Base-by-base conservation (phyloP, 768 basidiomycete genomes). In the Trametes meyenii region DNA sequence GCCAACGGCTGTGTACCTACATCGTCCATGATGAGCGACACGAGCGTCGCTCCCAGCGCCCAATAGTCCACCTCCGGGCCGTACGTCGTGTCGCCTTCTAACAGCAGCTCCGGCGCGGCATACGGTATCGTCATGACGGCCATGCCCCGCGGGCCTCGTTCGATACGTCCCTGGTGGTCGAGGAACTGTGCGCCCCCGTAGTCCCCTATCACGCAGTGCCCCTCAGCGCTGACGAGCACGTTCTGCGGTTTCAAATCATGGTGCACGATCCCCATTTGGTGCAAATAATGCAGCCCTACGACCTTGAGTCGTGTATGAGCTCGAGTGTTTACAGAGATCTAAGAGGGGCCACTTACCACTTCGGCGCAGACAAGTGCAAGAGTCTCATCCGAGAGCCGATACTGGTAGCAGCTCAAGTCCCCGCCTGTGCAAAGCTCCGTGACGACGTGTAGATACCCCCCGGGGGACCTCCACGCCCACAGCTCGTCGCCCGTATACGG, bases 231-330 rank as follows among this genome's bases (percentile, higher is more conserved):
- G n/a, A 77, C 69, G 36, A 78, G 70, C 43, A 80, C 66, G 61
- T 85, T 84, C 59, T 81, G 81, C 0, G 84, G 84, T 66, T 85
- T 85, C 12, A 85, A 62, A 68, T 85, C 84, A 19, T 83, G 78
- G 69, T 85, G 84, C 0, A 85, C 82, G 63, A 84, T 82, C 53
- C 80, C 78, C 66, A 79, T 76, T 35, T 71, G 59, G 66, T 85
- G 84, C 55, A 82, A 79, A 63, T 80, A 81, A 2, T 68, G 26
- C 19, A 73, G 60, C 1, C 65, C 72, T 4, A 70, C 38, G 5
- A 71, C 61, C 71, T 72, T 43, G 16, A 23, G 21, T n/a, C 10
- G 13, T 35, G 19, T 4, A 21, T 29, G 13, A 36, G 43, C 17
- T 0, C 16, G 12, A 23, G 38, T 21, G 21, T 2, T 49, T 35